Evolutionary conservation across 2,329 filamentous ascomycete genomes (phyloP), one percentile per base, ranked within the genome.

Genomic region (Aspergillus eucalypticola): DNA sequence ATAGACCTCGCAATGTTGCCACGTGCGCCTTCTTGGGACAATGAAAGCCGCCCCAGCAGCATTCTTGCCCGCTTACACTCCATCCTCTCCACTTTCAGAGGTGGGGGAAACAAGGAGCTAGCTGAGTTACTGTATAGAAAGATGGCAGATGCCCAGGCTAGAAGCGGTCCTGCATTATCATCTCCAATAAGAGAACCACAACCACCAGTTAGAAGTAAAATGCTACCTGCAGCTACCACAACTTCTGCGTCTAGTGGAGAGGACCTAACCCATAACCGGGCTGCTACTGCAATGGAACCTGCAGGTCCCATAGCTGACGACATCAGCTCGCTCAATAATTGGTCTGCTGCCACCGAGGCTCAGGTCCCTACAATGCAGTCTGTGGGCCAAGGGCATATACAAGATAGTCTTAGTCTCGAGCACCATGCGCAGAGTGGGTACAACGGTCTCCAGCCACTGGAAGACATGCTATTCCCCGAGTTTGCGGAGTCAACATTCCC

Each of bases 81-180:
- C 1, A 66, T 71, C 3, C 50, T 71, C 8, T 67, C 63, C 1
- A 65, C 64, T 1, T 66, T 71, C 32, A 63, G 61, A 5, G 66
- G 64, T 8, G 67, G 66, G 1, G 67, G 61, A 5, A 66, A 68
- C 46, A 66, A 66, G 35, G 56, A 60, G 10, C 50, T 71, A 25
- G 65, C 64, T 6, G 64, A 69, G 11, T 48, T 69, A 25, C 51
- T 71, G 17, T 68, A 64, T 35, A 58, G 60, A 51, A 71, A 70
- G 48, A 69, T 70, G 66, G 65, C 66, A 2, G 61, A 67, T 4
- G 64, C 64, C 15, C 61, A 70, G 8, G 56, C 48, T 39, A 51
- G 58, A 15, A 59, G 44, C 17, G 55, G 57, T 1, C 48, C 58
- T 3, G 25, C 52, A 1, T 39, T 67, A 21, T 15, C 50, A 21